Evolutionary conservation across 2,329 filamentous ascomycete species (phyloP).

Genomic region (Claviceps sp.): DNA sequence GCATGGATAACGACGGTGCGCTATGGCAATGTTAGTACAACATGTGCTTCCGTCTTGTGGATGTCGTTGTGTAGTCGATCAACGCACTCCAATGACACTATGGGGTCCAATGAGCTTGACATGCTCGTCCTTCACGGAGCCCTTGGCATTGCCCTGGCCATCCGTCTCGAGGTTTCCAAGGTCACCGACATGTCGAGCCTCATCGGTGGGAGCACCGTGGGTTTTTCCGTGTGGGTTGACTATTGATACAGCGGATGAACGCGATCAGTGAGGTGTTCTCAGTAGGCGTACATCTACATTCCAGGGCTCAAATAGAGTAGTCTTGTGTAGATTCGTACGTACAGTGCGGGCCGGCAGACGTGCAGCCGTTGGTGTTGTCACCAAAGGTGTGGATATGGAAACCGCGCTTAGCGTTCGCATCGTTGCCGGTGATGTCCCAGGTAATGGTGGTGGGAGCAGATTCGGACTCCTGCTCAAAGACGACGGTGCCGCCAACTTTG

Average conservation of each 20-base stretch:
- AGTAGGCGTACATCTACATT: neutral
- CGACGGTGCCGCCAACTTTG: conserved; percentile 84
- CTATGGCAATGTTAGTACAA: conserved; percentile 28
- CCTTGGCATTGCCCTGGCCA: conserved; percentile 78
- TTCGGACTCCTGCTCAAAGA: conserved; percentile 87
- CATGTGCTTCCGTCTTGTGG: too few relatives aligned
- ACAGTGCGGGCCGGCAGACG: conserved; percentile 96
- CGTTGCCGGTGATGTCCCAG: conserved; percentile 87
- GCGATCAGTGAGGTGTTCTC: neutral
- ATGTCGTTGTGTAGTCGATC: neutral
- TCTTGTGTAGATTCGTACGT: conserved; percentile 25
- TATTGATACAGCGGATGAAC: conserved; percentile 21
- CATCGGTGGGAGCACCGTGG: conserved; percentile 77
- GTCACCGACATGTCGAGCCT: conserved; percentile 87
- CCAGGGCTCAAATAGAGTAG: conserved; percentile 6
- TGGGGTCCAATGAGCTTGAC: conserved; percentile 94
- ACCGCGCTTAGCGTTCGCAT: conserved; percentile 90
- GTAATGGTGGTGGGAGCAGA: conserved; percentile 69
- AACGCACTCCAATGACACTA: conserved; percentile 78
- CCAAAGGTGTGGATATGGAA: conserved; percentile 99
- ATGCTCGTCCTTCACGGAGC: conserved; percentile 63
- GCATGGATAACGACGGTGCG: conserved; percentile 90
- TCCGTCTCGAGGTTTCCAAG: conserved; percentile 96
- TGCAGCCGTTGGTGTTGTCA: conserved; percentile 99
- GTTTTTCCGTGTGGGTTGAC: conserved; percentile 93